These are phyloP conservation scores for Agaricus blazei DNA, from an alignment of 768 basidiomycete genomes.

Conservation along the genomic window DNA sequence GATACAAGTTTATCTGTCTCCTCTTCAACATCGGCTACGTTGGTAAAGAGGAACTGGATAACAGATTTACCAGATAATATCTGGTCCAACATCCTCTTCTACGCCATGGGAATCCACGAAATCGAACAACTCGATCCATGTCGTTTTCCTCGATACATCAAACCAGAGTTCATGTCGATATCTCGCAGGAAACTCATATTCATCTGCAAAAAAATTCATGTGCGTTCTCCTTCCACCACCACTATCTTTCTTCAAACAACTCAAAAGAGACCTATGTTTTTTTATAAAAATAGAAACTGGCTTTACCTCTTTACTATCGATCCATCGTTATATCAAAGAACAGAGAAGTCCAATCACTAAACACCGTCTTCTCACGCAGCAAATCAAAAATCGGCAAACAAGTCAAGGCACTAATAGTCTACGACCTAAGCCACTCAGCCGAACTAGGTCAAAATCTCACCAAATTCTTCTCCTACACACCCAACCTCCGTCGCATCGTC, in stretches of 20 bases:
- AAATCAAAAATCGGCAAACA: neutral
- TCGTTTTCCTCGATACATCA: neutral
- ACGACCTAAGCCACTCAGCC: neutral
- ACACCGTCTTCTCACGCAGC: neutral
- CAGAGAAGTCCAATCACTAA: neutral
- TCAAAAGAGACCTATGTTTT: neutral
- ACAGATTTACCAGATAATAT: neutral
- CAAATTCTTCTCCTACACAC: neutral
- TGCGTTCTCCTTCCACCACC: neutral
- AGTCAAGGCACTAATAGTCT: neutral
- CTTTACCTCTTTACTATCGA: constrained; percentile 1
- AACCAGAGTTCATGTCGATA: neutral
- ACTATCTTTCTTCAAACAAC: no score
- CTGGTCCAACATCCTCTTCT: constrained; percentile 2
- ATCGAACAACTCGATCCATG: neutral
- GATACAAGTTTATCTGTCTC: neutral
- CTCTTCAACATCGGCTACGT: neutral
- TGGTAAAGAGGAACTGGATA: neutral
- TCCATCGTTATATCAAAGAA: neutral
- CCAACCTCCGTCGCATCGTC: neutral
- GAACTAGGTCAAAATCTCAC: neutral
- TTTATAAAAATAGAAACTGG: neutral
- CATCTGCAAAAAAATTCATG: constrained; percentile 2
- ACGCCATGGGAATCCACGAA: constrained; percentile 1
- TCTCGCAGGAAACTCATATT: neutral